Conservation (phyloP, 2,329 filamentous ascomycete genomes). For the Atkinsonella hypoxylon region DNA sequence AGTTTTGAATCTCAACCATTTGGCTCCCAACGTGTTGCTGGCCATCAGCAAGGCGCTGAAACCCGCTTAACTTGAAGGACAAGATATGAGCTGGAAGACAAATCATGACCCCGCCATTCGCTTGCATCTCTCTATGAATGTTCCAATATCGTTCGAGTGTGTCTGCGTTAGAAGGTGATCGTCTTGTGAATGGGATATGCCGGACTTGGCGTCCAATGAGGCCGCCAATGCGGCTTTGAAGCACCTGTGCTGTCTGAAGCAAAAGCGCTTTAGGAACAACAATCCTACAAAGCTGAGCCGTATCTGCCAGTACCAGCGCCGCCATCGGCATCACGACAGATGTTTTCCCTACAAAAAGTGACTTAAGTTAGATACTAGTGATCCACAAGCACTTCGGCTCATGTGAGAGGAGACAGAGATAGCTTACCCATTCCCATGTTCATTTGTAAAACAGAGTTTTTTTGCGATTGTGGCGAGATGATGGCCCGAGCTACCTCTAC, state of each 20-base stretch:
- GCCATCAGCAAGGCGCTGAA: constrained; percentile 41
- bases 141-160: neutral
- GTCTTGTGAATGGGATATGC: constrained; percentile 38
- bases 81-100: constrained; percentile 51
- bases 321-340: constrained; percentile 44
- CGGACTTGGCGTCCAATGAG: constrained; percentile 39
- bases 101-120: constrained; percentile 41
- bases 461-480: constrained; percentile 23
- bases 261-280: constrained; percentile 45
- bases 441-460: constrained; percentile 46
- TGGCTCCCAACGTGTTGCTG: constrained; percentile 25
- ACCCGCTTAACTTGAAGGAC: constrained; percentile 50
- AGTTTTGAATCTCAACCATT: constrained; percentile 40
- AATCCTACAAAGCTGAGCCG: constrained; percentile 34
- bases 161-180: neutral
- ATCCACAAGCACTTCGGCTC: no score
- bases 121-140: constrained; percentile 13
- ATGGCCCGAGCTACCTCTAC: constrained; percentile 43
- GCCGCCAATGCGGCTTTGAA: constrained; percentile 42
- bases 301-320: constrained; percentile 31
- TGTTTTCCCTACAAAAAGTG: constrained; percentile 41
- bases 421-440: constrained; percentile 62
- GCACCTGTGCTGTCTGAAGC: constrained; percentile 43
- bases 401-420: constrained; percentile 28
- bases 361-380: neutral